These are phyloP conservation scores for Wickerhamiella siamensis DNA, from an alignment of 805 yeast species.

Conservation along the genomic window DNA sequence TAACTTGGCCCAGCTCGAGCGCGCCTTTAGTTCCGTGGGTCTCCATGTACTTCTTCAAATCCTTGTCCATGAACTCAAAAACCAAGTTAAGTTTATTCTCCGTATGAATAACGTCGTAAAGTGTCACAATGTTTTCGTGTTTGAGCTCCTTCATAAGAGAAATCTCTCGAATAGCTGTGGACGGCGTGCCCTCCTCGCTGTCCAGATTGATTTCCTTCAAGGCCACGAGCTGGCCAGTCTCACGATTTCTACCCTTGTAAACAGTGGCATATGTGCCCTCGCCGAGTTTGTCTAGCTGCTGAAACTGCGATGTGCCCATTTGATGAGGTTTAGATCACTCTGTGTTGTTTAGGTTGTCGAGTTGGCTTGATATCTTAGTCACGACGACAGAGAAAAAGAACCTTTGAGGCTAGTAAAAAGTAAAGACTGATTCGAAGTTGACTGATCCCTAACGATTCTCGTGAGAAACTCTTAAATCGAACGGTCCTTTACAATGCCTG, in stretches of 20 bases:
- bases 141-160: slow-evolving; percentile 89
- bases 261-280: slow-evolving; percentile 99
- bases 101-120: slow-evolving; percentile 91
- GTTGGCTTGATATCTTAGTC: too few species aligned
- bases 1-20: slow-evolving; percentile 55
- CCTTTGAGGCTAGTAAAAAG: too few species aligned
- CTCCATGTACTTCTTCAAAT: slow-evolving; percentile 90
- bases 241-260: slow-evolving; percentile 78
- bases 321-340: too few species aligned
- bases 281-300: slow-evolving; percentile 56
- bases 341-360: too few species aligned
- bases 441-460: too few species aligned
- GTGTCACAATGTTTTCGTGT: slow-evolving; percentile 81
- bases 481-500: too few species aligned
- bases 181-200: slow-evolving; percentile 96
- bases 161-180: slow-evolving; percentile 93
- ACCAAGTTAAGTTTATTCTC: slow-evolving; percentile 91
- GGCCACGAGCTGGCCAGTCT: slow-evolving; percentile 83
- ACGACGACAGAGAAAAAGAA: too few species aligned
- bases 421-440: too few species aligned
- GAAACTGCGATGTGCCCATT: slow-evolving; percentile 22
- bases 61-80: slow-evolving; percentile 86
- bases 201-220: slow-evolving; percentile 88
- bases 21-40: slow-evolving; percentile 63
- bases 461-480: too few species aligned